Base-by-base conservation (phyloP, 768 basidiomycete species). In the Clitopilus passeckerianus region DNA sequence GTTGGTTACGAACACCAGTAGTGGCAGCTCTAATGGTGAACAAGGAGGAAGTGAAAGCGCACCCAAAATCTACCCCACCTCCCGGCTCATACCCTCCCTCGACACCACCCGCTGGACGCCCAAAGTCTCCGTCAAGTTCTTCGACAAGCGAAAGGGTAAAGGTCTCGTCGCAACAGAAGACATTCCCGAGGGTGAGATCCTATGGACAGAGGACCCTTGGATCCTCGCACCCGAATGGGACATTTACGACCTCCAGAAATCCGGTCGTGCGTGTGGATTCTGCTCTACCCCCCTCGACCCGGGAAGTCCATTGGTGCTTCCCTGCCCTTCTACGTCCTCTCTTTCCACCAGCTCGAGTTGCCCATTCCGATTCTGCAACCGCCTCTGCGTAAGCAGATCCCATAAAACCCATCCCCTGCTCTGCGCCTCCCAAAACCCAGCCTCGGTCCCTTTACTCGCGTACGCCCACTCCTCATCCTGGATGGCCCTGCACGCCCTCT, bases 181-280 rank as follows among this genome's bases (percentile, higher is more conserved):
- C 30, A 88, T 95, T 57, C 72, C 74, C 23, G 81, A 85, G 65
- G 91, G 89, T 0, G 90, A 95, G 61, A 74, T 84, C 4, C 69
- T 96, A 16, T 95, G 93, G 91, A 87, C 85, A 60, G 93, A 95
- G 67, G 89, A 92, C 66, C 91, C 90, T 1, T 92, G 87, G 67
- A 71, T 88, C 50, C 72, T 91, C 20, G 87, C 89, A n/a, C 86
- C 90, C n/a, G 88, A 90, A 73, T 90, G 87, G 89, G 85, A 87
- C n/a, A 80, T 94, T 41, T 90, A 86, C 66, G 86, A 91, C 62
- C 70, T 88, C 58, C 87, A 92, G 69, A 67, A 65, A 58, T 65
- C 72, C 8, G 85, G 84, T 3, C 73, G 68, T 27, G 89, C 90
- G 16, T 95, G 93, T 68, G 79, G 77, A 4, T 80, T 83, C 68